These are phyloP conservation scores for Jimgerdemannia flammicorona DNA, from an alignment of 192 early-diverging fungal genomes.

Conservation along the genomic window DNA sequence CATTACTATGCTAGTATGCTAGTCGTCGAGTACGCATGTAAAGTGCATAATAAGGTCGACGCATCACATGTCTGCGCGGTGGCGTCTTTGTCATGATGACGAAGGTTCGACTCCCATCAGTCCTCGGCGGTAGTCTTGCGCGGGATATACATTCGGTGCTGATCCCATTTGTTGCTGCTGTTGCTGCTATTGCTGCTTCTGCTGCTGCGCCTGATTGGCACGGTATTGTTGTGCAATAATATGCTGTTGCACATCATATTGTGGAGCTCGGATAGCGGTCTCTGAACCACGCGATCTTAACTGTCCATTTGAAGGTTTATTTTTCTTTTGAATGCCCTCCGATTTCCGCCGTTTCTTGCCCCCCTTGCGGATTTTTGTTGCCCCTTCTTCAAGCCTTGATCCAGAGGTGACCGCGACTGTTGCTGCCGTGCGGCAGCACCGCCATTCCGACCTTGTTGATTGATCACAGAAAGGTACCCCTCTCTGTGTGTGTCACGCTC, in stretches of 20 bases:
- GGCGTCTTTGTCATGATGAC: too few species aligned
- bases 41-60: too few species aligned
- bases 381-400: neutral
- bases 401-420: conserved; percentile 24
- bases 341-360: conserved; percentile 17
- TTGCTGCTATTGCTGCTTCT: conserved; percentile 14
- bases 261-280: conserved; percentile 17
- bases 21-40: too few species aligned
- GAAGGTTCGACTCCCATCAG: too few species aligned
- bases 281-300: conserved; percentile 7
- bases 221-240: neutral
- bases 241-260: conserved; percentile 16
- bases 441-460: conserved; percentile 38
- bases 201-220: conserved; percentile 11
- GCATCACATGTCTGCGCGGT: too few species aligned
- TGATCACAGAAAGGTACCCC: conserved; percentile 74
- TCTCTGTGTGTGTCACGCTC: too few species aligned
- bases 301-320: conserved; percentile 13
- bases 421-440: conserved; percentile 33
- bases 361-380: conserved; percentile 9
- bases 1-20: too few species aligned
- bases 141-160: conserved; percentile 4
- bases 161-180: conserved; percentile 10
- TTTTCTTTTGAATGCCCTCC: conserved; percentile 31
- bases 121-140: neutral